Evolutionary conservation across 495 filamentous ascomycete species (phyloP).

Genomic region (Elaphomyces granulatus): DNA sequence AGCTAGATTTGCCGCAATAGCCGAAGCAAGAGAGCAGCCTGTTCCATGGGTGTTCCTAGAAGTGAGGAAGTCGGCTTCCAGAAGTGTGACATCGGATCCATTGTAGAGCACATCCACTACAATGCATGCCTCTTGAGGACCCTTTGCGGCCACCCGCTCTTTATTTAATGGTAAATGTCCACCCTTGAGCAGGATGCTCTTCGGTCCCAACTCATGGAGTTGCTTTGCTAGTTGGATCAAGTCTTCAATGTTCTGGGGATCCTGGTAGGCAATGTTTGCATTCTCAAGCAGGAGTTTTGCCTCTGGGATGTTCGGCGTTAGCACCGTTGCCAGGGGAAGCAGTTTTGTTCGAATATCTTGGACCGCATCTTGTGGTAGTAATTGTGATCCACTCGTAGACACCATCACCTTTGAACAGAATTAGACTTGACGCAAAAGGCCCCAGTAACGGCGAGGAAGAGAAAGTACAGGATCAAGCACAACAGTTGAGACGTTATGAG

Average conservation of each 20-base stretch:
- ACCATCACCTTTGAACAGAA: slow-evolving; percentile 62
- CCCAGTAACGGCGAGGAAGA: background rate
- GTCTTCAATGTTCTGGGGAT: slow-evolving; percentile 42
- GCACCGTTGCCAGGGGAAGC: slow-evolving; percentile 60
- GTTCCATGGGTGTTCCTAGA: slow-evolving; percentile 88
- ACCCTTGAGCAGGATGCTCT: slow-evolving; percentile 78
- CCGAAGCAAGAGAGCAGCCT: slow-evolving; percentile 86
- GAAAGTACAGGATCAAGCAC: slow-evolving; percentile 70
- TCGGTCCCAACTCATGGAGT: slow-evolving; percentile 53
- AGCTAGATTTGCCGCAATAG: slow-evolving; percentile 78
- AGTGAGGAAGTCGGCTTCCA: slow-evolving; percentile 52
- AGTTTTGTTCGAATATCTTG: slow-evolving; percentile 46
- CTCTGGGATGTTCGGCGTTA: slow-evolving; percentile 91
- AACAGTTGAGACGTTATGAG: slow-evolving; percentile 43
- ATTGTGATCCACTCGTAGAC: slow-evolving; percentile 64
- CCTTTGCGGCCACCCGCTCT: slow-evolving; percentile 37
- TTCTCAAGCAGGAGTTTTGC: slow-evolving; percentile 57
- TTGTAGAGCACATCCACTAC: slow-evolving; percentile 67
- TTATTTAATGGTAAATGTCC: slow-evolving; percentile 72
- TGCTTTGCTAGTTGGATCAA: slow-evolving; percentile 52
- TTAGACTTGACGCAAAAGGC: slow-evolving; percentile 1
- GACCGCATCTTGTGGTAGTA: slow-evolving; percentile 60
- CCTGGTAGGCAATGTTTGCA: slow-evolving; percentile 30
- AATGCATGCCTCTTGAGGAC: slow-evolving; percentile 40
- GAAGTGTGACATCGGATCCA: slow-evolving; percentile 34